phyloP scores from a whole-genome alignment of 805 yeast genomes.

The Blastobotrys peoriensis region DNA sequence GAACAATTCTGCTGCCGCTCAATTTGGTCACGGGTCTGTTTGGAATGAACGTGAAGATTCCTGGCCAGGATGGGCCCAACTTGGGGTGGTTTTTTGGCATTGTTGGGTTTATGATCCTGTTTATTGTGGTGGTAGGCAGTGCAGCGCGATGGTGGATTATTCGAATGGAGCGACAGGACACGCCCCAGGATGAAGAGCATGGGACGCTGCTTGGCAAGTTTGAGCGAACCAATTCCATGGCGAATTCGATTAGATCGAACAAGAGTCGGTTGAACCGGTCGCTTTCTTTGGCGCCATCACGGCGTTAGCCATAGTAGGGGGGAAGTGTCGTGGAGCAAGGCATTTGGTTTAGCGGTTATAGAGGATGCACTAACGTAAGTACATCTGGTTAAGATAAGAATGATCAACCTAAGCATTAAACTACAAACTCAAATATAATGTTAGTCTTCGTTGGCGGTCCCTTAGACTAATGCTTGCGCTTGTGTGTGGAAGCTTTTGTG shows the following conservation, averaged over 20 bases:
- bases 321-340: too few species aligned
- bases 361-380: too few species aligned
- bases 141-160: neutral
- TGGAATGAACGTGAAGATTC: conserved; percentile 92
- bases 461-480: too few species aligned
- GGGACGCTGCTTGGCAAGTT: neutral
- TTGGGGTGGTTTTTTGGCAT: conserved; percentile 68
- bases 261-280: neutral
- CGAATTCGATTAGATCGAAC: neutral
- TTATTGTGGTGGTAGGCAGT: conserved; percentile 33
- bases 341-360: too few species aligned
- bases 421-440: too few species aligned
- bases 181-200: neutral
- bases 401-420: too few species aligned
- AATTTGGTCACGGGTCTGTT: conserved; percentile 86
- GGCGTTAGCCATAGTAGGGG: neutral
- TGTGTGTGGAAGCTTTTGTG: neutral
- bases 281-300: neutral
- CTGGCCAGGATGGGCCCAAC: conserved; percentile 50
- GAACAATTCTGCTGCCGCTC: conserved; percentile 86
- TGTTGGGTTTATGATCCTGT: conserved; percentile 43
- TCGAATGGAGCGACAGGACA: neutral
- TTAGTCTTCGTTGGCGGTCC: too few species aligned
- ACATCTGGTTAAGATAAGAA: too few species aligned
- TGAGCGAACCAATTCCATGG: neutral